Conservation (phyloP, 1,284 basidiomycete species). For the Heterobasidion annosum region DNA sequence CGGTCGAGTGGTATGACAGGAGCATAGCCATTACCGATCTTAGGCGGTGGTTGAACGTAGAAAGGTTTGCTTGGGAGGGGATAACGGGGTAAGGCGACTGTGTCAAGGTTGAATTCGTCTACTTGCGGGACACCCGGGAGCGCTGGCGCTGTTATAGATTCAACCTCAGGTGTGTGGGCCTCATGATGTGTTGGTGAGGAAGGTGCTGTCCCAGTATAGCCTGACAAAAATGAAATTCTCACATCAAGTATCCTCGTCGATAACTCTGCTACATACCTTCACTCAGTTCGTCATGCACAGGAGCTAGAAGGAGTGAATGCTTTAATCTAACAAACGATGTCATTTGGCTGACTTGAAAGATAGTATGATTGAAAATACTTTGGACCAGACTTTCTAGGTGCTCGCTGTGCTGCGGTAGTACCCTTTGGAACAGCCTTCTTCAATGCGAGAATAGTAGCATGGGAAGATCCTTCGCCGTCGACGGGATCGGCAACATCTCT, state of each 20-base stretch:
- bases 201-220: conserved; percentile 31
- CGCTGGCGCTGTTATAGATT: background rate
- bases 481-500: background rate
- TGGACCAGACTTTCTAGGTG: conserved; percentile 26
- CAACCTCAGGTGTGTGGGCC: conserved; percentile 19
- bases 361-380: conserved; percentile 23
- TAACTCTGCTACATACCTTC: conserved; percentile 26
- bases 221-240: conserved; percentile 13
- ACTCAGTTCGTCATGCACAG: conserved; percentile 27
- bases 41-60: conserved; percentile 66
- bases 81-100: conserved; percentile 55
- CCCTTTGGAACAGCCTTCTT: conserved; percentile 31
- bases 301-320: conserved; percentile 5
- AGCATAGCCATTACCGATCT: conserved; percentile 64
- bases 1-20: conserved; percentile 57
- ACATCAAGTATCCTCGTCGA: background rate
- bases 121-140: conserved; percentile 14
- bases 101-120: conserved; percentile 48
- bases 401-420: conserved; percentile 21
- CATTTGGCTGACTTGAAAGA: too few species aligned
- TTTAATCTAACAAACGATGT: conserved; percentile 1
- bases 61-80: conserved; percentile 72
- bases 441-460: conserved; percentile 19
- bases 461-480: conserved; percentile 3
- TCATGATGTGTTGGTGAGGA: conserved; percentile 31